These are phyloP conservation scores for Amphibolis antarctica DNA, from an alignment of 106 monocot species.

Conservation along the genomic window DNA sequence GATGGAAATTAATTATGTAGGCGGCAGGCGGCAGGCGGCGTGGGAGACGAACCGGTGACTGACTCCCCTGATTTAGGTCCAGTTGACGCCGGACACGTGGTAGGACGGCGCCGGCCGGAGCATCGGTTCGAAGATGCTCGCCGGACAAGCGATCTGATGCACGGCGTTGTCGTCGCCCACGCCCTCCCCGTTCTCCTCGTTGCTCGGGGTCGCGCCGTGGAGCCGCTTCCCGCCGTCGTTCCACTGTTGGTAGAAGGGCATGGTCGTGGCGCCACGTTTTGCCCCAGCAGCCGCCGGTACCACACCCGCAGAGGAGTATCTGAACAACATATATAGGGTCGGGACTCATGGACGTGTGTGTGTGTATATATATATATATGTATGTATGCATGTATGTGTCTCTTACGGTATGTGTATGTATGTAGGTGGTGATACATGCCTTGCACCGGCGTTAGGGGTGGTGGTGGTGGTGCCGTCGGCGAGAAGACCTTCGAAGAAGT, in stretches of 20 bases:
- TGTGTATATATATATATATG: too few relatives aligned
- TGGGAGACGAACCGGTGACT: too few relatives aligned
- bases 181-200: neutral
- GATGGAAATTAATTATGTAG: too few relatives aligned
- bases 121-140: neutral
- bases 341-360: too few relatives aligned
- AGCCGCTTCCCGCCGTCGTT: neutral
- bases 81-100: neutral
- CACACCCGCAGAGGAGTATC: neutral
- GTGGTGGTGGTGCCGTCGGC: neutral
- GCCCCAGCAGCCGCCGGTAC: neutral
- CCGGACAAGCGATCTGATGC: neutral
- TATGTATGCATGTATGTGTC: neutral
- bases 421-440: neutral
- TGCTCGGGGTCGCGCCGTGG: neutral
- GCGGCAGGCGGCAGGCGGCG: too few relatives aligned
- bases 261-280: too few relatives aligned
- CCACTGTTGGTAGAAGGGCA: neutral
- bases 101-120: neutral
- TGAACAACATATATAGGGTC: too few relatives aligned
- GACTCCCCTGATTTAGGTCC: neutral
- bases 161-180: neutral
- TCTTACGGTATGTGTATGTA: neutral
- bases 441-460: neutral
- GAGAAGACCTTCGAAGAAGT: neutral